A percentile compares a stretch with the other conserved stretches of the same genome.
phyloP scores from a whole-genome alignment of 139 green algal genomes.

The Desmodesmus armatus region DNA sequence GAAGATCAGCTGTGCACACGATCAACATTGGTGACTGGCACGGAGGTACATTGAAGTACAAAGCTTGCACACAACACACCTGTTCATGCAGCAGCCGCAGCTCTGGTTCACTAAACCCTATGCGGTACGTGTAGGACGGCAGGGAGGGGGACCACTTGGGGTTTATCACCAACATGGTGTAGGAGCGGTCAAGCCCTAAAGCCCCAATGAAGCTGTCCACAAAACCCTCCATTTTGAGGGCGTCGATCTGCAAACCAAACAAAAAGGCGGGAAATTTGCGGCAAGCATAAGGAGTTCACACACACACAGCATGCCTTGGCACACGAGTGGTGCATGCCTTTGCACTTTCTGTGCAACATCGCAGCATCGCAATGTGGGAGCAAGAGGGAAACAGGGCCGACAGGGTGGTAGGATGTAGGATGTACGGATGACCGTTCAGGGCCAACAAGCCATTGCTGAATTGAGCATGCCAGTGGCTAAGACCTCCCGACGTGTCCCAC shows the following conservation, averaged over 20 bases:
- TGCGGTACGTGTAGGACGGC: slow-evolving; percentile 64
- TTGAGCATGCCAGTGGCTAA: too few species aligned
- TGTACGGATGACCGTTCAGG: too few species aligned
- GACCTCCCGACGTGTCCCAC: too few species aligned
- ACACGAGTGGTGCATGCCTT: not conserved
- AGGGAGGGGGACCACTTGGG: slow-evolving; percentile 52
- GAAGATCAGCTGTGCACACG: too few species aligned
- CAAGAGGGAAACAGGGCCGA: too few species aligned
- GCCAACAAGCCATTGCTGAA: too few species aligned
- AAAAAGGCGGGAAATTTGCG: too few species aligned
- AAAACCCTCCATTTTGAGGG: slow-evolving; percentile 64
- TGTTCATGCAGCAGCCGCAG: slow-evolving; percentile 36
- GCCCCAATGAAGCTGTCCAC: slow-evolving; percentile 68
- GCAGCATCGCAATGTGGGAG: too few species aligned
- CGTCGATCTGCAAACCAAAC: slow-evolving; percentile 69
- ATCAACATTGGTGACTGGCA: too few species aligned
- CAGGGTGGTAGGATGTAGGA: too few species aligned
- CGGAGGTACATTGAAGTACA: too few species aligned
- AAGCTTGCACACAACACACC: slow-evolving; percentile 31
- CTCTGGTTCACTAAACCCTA: slow-evolving; percentile 57
- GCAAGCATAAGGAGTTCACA: not conserved
- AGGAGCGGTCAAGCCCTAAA: slow-evolving; percentile 59
- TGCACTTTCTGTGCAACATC: too few species aligned
- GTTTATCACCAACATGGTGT: slow-evolving; percentile 74
- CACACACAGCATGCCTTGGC: not conserved